phyloP scores from a whole-genome alignment of 805 yeast genomes.

The Ogataea henricii region DNA sequence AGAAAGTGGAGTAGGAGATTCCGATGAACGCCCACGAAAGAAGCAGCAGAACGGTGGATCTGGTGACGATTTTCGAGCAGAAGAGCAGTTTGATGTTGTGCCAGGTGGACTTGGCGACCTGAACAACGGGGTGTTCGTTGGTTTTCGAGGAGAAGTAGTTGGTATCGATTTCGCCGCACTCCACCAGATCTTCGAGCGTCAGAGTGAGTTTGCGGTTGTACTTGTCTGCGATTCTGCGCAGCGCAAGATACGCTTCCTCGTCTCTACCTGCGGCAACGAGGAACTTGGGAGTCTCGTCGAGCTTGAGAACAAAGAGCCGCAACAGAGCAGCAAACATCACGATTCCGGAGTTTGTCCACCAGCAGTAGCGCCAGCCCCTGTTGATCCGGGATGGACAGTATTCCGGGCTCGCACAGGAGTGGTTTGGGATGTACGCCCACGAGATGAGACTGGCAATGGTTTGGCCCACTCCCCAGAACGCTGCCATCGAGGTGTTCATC shows the following conservation, averaged over 20 bases:
- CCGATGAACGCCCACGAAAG: conserved; percentile 61
- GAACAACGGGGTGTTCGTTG: conserved; percentile 29
- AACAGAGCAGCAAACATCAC: conserved; percentile 50
- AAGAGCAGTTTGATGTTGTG: conserved; percentile 49
- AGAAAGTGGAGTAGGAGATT: conserved; percentile 57
- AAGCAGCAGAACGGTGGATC: conserved; percentile 46
- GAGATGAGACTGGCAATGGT: conserved; percentile 51
- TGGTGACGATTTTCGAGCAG: conserved; percentile 44
- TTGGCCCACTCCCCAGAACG: conserved; percentile 67
- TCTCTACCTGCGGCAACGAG: conserved; percentile 54
- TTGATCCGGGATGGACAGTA: conserved; percentile 48
- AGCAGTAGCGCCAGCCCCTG: conserved; percentile 64
- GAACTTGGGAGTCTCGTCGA: conserved; percentile 60
- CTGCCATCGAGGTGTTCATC: conserved; percentile 48
- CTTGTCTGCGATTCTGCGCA: conserved; percentile 48
- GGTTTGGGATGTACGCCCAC: conserved; percentile 57
- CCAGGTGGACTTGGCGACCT: conserved; percentile 33
- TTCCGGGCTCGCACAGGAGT: conserved; percentile 46
- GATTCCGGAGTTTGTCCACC: conserved; percentile 55
- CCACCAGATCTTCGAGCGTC: conserved; percentile 48
- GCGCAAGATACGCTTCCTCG: conserved; percentile 45
- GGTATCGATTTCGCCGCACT: conserved; percentile 44
- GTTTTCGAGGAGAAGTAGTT: conserved; percentile 24
- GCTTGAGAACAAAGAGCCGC: conserved; percentile 45
- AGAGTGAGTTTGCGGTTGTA: conserved; percentile 43